Base-by-base conservation (phyloP, 352 stramenopile genomes). In the Phytophthora agathidicida region DNA sequence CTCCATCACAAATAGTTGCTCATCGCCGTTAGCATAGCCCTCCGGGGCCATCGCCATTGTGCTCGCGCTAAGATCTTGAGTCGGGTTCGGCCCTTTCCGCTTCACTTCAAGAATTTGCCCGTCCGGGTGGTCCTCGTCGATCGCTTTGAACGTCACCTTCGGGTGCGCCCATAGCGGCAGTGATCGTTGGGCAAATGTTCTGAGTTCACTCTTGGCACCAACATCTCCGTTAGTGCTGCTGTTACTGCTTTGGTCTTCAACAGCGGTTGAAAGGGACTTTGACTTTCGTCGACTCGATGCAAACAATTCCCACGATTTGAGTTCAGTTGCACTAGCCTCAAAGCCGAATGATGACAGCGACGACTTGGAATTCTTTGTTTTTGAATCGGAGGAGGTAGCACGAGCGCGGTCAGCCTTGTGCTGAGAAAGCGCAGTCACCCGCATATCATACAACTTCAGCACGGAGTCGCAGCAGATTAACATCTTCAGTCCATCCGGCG, bases 1-100 rank as follows among this genome's bases (percentile, higher is more conserved):
- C 46, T 93, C 82, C 60, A 93, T 80, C 42, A 91, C 84, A 61
- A 93, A 93, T 23, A 93, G 64, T 56, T 91, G 80, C 22, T 89
- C 81, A 16, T 87, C 77, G 33, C 73, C 71, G 32, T 81, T 71
- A n/a, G 36, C 58, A 24, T 54, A 71, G 4, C 62, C 66, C 20
- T 76, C 67, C 4, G 56, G 39, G 13, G 57, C 57, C 45, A 55
- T 77, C 33, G 54, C 42, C 58, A 65, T 63, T 13, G 54, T 65
- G 19, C 41, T 74, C 26, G 62, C 43, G 28, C 64, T 63, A 41
- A 68, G 27, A 66, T 80, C 57, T 71, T 79, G 56, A 56, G 64
- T 49, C 45, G 60, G 66, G 41, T 80, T 89, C 7, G 84, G 84
- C 0, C 81, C 82, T 31, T 86, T 88, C 11, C 84, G 81, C 63